Conservation (phyloP, 352 stramenopile genomes). For the Phytophthora tentaculata region DNA sequence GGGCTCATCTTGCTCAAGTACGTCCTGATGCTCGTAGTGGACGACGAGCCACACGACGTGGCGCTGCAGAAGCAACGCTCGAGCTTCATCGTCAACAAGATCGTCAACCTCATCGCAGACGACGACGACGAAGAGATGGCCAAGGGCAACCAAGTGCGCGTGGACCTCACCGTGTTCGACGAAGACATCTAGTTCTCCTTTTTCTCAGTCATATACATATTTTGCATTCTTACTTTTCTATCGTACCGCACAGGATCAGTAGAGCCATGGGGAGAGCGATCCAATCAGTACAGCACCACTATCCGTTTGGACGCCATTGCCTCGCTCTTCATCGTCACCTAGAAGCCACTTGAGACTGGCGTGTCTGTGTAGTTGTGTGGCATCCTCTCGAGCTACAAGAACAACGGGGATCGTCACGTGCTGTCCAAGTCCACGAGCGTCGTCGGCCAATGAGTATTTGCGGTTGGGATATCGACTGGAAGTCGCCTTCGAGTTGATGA, state of each 20-base stretch:
- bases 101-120: slow-evolving; percentile 76
- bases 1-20: slow-evolving; percentile 74
- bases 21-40: slow-evolving; percentile 65
- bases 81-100: slow-evolving; percentile 77
- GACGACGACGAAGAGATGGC: slow-evolving; percentile 69
- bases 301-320: not conserved
- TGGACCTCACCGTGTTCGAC: slow-evolving; percentile 82
- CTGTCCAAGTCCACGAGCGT: slow-evolving; percentile 45
- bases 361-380: slow-evolving; percentile 49
- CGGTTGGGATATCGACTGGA: slow-evolving; percentile 50
- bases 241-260: slow-evolving; percentile 35
- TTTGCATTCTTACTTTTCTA: slow-evolving; percentile 37
- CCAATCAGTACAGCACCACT: slow-evolving; percentile 35
- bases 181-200: slow-evolving; percentile 53
- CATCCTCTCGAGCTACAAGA: slow-evolving; percentile 64
- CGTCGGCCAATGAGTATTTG: slow-evolving; percentile 73
- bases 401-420: slow-evolving; percentile 74
- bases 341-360: slow-evolving; percentile 24
- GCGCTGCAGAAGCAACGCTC: slow-evolving; percentile 73
- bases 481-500: slow-evolving; percentile 72
- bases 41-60: slow-evolving; percentile 75
- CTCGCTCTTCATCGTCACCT: slow-evolving; percentile 9
- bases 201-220: slow-evolving; percentile 24
- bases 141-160: slow-evolving; percentile 81
- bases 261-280: slow-evolving; percentile 70